A percentile compares a stretch with the other conserved stretches of the same genome.
These are phyloP conservation scores for Penicillium diatomitis DNA, from an alignment of 495 filamentous ascomycete species.

Conservation along the genomic window DNA sequence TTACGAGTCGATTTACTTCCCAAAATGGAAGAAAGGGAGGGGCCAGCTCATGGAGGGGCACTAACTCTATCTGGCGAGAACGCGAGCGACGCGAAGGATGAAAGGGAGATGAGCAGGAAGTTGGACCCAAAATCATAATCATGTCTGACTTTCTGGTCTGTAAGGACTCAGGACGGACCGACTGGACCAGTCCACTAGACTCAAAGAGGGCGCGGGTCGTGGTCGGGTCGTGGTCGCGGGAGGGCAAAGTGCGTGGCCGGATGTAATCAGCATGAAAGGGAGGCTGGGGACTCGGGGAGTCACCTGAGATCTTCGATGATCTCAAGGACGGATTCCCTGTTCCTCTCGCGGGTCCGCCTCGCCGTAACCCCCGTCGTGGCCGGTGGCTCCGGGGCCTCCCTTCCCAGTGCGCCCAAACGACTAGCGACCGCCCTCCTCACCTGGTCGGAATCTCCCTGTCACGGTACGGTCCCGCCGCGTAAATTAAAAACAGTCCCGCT, in stretches of 20 bases:
- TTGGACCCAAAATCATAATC: too few relatives aligned
- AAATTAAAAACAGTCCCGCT: constrained; percentile 9
- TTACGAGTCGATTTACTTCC: constrained; percentile 18
- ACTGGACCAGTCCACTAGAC: too few relatives aligned
- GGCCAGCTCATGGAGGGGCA: not conserved
- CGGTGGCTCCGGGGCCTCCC: not conserved
- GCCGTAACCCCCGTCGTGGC: too few relatives aligned
- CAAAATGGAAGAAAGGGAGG: constrained; percentile 14
- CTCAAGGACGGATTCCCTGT: not conserved
- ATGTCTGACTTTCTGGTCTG: too few relatives aligned
- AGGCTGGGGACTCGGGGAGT: constrained; percentile 2
- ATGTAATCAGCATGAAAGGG: not conserved
- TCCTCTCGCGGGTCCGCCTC: not conserved
- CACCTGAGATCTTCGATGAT: too few relatives aligned
- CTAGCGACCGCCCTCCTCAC: not conserved
- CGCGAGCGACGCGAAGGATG: not conserved
- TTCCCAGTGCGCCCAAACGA: too few relatives aligned
- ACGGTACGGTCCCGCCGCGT: not conserved
- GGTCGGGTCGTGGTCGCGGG: constrained; percentile 7
- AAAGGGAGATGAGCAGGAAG: not conserved
- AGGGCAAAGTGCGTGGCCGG: constrained; percentile 23
- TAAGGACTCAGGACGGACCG: too few relatives aligned
- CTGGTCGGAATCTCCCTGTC: not conserved
- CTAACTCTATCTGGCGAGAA: not conserved
- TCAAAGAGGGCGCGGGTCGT: too few relatives aligned